Conservation (phyloP, 768 basidiomycete species). For the Boletus rubroflammeus region DNA sequence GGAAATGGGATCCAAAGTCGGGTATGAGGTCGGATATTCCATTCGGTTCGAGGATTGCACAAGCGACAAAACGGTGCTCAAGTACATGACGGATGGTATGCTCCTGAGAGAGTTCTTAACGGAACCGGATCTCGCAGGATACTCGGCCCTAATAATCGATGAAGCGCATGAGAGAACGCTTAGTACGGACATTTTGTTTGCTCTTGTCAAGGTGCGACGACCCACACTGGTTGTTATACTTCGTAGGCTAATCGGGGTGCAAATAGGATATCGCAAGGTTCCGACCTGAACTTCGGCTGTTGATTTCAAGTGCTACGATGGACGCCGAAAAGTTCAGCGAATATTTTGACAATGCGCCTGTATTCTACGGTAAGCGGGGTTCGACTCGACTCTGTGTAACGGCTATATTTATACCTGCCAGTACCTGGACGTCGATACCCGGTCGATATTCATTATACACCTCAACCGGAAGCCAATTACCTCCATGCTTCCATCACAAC, state of each 20-base stretch:
- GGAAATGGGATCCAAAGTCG: conserved; percentile 96
- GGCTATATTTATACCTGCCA: conserved; percentile 29
- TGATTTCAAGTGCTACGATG: conserved; percentile 96
- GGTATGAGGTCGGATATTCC: conserved; percentile 98
- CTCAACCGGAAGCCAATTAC: conserved; percentile 98
- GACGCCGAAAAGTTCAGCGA: conserved; percentile 98
- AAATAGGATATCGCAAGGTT: conserved; percentile 91
- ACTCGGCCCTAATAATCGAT: conserved; percentile 94
- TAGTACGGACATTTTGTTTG: conserved; percentile 98
- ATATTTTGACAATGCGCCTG: conserved; percentile 95
- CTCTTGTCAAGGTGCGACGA: conserved; percentile 89
- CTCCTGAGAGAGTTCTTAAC: conserved; percentile 94
- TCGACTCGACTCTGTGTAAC: background rate
- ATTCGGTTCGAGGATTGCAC: conserved; percentile 99
- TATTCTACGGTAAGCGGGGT: conserved; percentile 73
- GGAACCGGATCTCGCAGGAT: conserved; percentile 93
- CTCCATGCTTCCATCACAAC: conserved; percentile 98
- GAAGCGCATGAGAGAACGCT: conserved; percentile 98
- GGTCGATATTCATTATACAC: conserved; percentile 98
- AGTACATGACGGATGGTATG: conserved; percentile 99
- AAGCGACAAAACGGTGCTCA: conserved; percentile 96
- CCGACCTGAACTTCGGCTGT: conserved; percentile 85
- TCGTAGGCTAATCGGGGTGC: conserved; percentile 21
- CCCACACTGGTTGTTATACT: conserved; percentile 4
- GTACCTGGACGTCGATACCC: conserved; percentile 97